Percentiles rank a stretch among this genome's conserved stretches.
phyloP scores from a whole-genome alignment of 192 early-diverging fungal genomes.

The Cladochytrium replicatum region DNA sequence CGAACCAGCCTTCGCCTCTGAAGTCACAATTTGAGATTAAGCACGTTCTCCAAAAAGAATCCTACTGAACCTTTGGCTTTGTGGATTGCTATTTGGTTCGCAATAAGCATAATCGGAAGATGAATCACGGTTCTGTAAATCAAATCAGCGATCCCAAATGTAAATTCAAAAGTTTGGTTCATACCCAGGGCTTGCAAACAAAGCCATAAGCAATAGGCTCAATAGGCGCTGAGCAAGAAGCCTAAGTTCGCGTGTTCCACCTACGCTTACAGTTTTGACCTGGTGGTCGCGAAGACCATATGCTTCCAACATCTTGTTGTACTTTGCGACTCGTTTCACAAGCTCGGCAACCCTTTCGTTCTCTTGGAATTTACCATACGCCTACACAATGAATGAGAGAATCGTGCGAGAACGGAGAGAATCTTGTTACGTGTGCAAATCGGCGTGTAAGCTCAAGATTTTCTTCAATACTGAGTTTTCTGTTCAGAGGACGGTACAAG shows the following conservation, averaged over 20 bases:
- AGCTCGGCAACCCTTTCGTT: conserved; percentile 74
- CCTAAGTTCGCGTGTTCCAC: conserved; percentile 50
- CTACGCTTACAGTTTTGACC: conserved; percentile 69
- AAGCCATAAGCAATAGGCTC: conserved; percentile 60
- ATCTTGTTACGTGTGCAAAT: conserved; percentile 39
- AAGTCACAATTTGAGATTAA: conserved; percentile 2
- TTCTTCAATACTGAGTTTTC: conserved; percentile 74
- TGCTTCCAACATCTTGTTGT: conserved; percentile 81
- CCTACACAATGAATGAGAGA: conserved; percentile 34
- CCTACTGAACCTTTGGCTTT: conserved; percentile 26
- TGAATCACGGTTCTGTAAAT: conserved; percentile 15
- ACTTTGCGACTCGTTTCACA: conserved; percentile 62
- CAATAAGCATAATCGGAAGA: conserved; percentile 31
- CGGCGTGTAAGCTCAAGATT: conserved; percentile 83
- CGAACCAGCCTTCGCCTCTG: conserved; percentile 74
- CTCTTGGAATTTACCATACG: conserved; percentile 73
- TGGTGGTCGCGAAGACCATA: conserved; percentile 96
- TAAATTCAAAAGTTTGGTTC: conserved; percentile 12
- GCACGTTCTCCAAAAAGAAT: conserved; percentile 2
- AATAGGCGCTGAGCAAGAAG: conserved; percentile 60
- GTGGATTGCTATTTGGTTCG: conserved; percentile 30
- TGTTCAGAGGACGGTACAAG: conserved; percentile 79
- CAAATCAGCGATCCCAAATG: not conserved
- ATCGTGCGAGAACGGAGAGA: not conserved
- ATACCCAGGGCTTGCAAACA: conserved; percentile 79